Conservation (phyloP, 805 yeast genomes). For the Kodamaea kakaduensis region DNA sequence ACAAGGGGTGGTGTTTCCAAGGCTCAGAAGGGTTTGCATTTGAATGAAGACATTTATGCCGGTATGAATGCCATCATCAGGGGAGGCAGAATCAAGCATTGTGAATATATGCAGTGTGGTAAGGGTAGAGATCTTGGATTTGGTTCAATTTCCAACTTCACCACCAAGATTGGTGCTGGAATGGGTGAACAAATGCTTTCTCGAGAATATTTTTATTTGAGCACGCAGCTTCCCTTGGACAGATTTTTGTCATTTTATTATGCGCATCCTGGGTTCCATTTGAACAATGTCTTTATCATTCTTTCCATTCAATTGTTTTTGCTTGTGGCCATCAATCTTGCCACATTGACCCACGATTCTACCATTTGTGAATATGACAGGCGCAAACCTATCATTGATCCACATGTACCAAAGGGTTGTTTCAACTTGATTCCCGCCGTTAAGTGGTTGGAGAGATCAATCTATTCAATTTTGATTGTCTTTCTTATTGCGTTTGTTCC, state of each 20-base stretch:
- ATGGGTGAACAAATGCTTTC: constrained; percentile 88
- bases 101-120: constrained; percentile 82
- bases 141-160: constrained; percentile 76
- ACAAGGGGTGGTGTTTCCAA: constrained; percentile 86
- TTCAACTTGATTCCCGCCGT: constrained; percentile 65
- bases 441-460: constrained; percentile 70
- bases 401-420: constrained; percentile 65
- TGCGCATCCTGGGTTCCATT: constrained; percentile 85
- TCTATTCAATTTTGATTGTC: constrained; percentile 69
- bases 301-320: constrained; percentile 54
- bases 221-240: constrained; percentile 73
- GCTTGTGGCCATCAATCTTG: constrained; percentile 57
- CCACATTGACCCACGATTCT: constrained; percentile 59
- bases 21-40: constrained; percentile 77
- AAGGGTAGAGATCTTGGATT: constrained; percentile 85
- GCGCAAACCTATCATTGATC: constrained; percentile 57
- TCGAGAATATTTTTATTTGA: constrained; percentile 74
- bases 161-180: constrained; percentile 84
- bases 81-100: constrained; percentile 81
- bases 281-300: constrained; percentile 71
- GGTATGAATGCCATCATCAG: constrained; percentile 76
- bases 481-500: constrained; percentile 75
- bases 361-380: constrained; percentile 58
- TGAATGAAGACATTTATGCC: constrained; percentile 83
- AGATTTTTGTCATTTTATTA: constrained; percentile 76